phyloP scores from a whole-genome alignment of 2,329 filamentous ascomycete genomes.

The Thelonectria rubi region DNA sequence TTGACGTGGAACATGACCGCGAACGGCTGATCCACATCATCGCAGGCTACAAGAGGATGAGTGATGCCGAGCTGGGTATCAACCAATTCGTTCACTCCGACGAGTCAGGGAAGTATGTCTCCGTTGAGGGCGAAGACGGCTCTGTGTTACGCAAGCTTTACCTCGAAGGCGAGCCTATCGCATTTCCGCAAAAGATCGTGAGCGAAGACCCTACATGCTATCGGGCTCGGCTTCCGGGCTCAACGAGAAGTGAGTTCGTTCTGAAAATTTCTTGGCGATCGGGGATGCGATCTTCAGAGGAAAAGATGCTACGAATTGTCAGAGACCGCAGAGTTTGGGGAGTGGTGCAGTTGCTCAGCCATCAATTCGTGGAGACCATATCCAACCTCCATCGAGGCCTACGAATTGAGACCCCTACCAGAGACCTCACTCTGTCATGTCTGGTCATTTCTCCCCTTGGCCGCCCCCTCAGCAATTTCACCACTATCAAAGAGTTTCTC shows the following conservation, averaged over 20 bases:
- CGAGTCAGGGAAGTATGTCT: too few relatives aligned
- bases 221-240: neutral
- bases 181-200: neutral
- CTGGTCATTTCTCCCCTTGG: neutral
- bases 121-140: neutral
- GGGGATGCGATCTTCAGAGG: neutral
- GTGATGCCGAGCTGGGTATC: too few relatives aligned
- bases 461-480: neutral
- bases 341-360: neutral
- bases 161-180: neutral
- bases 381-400: neutral
- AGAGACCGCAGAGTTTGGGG: neutral
- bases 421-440: neutral
- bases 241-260: neutral
- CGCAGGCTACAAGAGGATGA: too few relatives aligned
- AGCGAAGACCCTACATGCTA: neutral
- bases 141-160: neutral
- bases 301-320: neutral
- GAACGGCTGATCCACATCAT: too few relatives aligned
- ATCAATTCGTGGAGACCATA: neutral
- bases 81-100: too few relatives aligned
- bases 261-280: neutral
- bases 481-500: constrained; percentile 43
- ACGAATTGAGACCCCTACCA: neutral
- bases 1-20: too few relatives aligned